Base-by-base conservation (phyloP, 768 basidiomycete genomes). In the Sarcodon aspratus region DNA sequence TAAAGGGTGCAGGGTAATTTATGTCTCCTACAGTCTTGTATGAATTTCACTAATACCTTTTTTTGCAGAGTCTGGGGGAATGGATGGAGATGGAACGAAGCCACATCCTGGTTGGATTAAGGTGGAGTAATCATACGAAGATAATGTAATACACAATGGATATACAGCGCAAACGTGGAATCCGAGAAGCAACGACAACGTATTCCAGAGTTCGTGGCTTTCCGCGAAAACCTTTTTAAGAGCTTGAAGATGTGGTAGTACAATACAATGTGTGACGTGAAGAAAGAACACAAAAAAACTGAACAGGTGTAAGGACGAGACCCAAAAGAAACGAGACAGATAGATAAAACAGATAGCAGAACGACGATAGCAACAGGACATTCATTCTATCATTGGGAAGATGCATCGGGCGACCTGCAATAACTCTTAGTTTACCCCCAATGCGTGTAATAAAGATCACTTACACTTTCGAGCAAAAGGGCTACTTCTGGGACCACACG, bases 401-500 rank as follows among this genome's bases (percentile, higher is more conserved):
- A 86, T 79, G 60, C 82, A 80, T 69, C 76, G 75, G 61, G 82
- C 82, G 53, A 86, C 82, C 85, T 88, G 63, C 34, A 46, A 51
- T 17, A 43, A 9, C 12, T n/a, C 15, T 35, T 7, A 33, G 47
- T 56, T 17, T 52, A 49, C 53, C 43, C 45, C 57, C 32, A 36
- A 48, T 35, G 11, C 44, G 34, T 32, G 7, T 42, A 18, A 47
- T 47, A 27, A 47, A 7, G 10, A 34, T 17, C 12, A 71, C 84
- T 61, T 66, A 90, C 87, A 70, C 80, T 83, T 69, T 89, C 85
- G 59, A 91, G 78, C 56, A 91, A 75, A 66, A 87, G 65, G 36
- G 85, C 83, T 55, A 92, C 89, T 64, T 92, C 89, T 36, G 89
- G 88, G 49, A 84, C 84, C 60, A 88, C 78, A 55, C 80, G 82